Percentiles rank a stretch among this genome's conserved stretches.
These are phyloP conservation scores for Lactarius psammicola DNA, from an alignment of 768 basidiomycete genomes.

Conservation along the genomic window DNA sequence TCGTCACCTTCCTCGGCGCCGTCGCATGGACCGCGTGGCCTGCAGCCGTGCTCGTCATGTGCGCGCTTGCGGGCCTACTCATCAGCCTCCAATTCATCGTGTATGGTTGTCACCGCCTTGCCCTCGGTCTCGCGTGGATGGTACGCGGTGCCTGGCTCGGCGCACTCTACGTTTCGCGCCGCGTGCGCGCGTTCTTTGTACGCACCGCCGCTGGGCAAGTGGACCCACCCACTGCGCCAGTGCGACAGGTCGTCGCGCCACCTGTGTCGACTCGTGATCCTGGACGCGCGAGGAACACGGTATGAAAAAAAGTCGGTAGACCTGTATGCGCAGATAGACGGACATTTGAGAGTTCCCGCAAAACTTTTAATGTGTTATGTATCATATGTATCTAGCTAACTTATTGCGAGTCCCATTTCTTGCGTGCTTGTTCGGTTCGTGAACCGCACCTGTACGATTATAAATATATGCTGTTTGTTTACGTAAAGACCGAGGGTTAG, in stretches of 20 bases:
- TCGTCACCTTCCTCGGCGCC: conserved; percentile 58
- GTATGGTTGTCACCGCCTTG: conserved; percentile 23
- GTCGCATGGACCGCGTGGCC: conserved; percentile 69
- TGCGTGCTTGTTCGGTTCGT: no score
- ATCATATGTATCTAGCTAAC: no score
- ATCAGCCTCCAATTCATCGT: conserved; percentile 67
- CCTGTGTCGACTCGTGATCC: background rate
- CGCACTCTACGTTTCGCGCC: background rate
- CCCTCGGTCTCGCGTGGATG: conserved; percentile 15
- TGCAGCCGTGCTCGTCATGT: conserved; percentile 55
- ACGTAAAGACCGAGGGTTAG: no score
- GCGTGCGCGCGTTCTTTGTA: background rate
- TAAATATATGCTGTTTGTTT: no score
- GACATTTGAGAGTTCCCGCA: no score
- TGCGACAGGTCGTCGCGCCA: background rate
- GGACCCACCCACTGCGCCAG: no score
- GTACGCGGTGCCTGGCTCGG: conserved; percentile 15
- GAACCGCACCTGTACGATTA: no score
- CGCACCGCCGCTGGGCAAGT: background rate
- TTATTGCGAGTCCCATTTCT: no score
- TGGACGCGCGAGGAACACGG: background rate
- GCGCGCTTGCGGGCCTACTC: conserved; percentile 54
- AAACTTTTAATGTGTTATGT: no score
- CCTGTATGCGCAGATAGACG: no score
- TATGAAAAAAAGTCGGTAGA: background rate